These are phyloP conservation scores for Ceratocystis cubensis DNA, from an alignment of 2,329 filamentous ascomycete species.

Conservation along the genomic window DNA sequence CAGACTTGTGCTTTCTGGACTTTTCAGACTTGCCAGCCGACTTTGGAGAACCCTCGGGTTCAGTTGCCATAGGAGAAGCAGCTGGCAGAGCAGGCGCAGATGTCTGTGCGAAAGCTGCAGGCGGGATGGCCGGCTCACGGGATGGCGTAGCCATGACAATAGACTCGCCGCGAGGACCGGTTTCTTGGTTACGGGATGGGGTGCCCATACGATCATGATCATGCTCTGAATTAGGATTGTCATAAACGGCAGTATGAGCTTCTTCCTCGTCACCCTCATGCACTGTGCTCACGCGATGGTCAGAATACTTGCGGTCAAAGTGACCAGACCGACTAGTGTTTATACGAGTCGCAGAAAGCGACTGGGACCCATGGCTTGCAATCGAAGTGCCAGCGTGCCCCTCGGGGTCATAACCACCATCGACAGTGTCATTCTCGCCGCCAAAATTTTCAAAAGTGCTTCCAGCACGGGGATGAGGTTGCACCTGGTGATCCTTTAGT, in stretches of 20 bases:
- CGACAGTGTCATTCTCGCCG: slow-evolving; percentile 61
- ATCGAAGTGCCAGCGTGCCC: slow-evolving; percentile 27
- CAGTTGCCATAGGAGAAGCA: slow-evolving; percentile 32
- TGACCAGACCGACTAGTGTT: slow-evolving; percentile 65
- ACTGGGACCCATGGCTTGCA: slow-evolving; percentile 37
- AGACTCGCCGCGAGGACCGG: slow-evolving; percentile 17
- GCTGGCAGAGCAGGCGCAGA: slow-evolving; percentile 3
- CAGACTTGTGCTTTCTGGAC: slow-evolving; percentile 79
- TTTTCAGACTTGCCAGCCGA: slow-evolving; percentile 45
- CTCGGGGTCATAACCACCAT: slow-evolving; percentile 57
- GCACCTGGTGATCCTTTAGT: slow-evolving; percentile 46
- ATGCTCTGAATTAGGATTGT: slow-evolving; percentile 29
- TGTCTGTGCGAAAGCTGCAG: slow-evolving; percentile 3
- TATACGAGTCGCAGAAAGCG: slow-evolving; percentile 7
- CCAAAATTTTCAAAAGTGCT: slow-evolving; percentile 55
- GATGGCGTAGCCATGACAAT: slow-evolving; percentile 14
- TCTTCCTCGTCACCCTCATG: slow-evolving; percentile 70
- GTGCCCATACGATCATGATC: slow-evolving; percentile 27
- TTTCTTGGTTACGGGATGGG: slow-evolving; percentile 6
- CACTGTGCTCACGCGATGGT: slow-evolving; percentile 81
- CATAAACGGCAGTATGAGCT: slow-evolving; percentile 29
- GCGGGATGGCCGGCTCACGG: slow-evolving; percentile 16
- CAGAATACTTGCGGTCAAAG: slow-evolving; percentile 48
- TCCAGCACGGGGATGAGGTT: slow-evolving; percentile 38
- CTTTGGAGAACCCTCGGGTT: slow-evolving; percentile 65